Evolutionary conservation across 805 yeast genomes (phyloP), one percentile per base, ranked within the genome.

Genomic region (Lipomyces yamanashiensis): DNA sequence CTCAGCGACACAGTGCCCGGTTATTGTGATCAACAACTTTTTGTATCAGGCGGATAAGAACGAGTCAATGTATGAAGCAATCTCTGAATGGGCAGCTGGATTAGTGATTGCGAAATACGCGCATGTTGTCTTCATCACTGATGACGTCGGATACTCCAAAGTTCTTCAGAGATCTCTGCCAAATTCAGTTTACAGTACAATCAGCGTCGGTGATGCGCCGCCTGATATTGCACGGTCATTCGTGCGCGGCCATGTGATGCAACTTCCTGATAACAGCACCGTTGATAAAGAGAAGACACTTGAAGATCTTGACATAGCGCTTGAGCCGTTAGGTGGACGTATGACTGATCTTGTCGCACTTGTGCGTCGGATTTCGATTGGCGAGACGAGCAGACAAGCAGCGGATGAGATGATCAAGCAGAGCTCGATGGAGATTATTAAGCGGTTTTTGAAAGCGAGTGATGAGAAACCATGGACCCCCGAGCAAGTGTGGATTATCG

Each of bases 311-410:
- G 87, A 84, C 28, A 75, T 77, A 5, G 82, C 87, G 39, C 77
- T 92, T 40, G 84, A 79, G 34, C 96, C 96, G 12, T 77, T 95
- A 34, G 99, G 99, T 21, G 99, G 99, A 47, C 85, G 99, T 67
- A 89, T 93, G 92, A 81, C 92, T 51, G 99, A 95, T 74, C 80
- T 95, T 57, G 97, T 95, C 75, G 87, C 93, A 36, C 92, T 90
- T 76, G 88, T 88, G 1, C 84, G 98, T 73, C 87, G 98, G 57
- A 84, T 95, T 17, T 86, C 86, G 70, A 85, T 93, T 0, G 99
- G 99, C 7, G 99, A 95, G 73, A 74, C 84, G 7, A 96, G 97
- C 1, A 71, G 77, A 9, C 88, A 83, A 57, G 98, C 98, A 0
- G 77, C 91, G 50, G 76, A 81, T 1, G 92, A 90, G 68, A 89